Base-by-base conservation (phyloP, 306 rosid species). In the Vicia villosa region DNA sequence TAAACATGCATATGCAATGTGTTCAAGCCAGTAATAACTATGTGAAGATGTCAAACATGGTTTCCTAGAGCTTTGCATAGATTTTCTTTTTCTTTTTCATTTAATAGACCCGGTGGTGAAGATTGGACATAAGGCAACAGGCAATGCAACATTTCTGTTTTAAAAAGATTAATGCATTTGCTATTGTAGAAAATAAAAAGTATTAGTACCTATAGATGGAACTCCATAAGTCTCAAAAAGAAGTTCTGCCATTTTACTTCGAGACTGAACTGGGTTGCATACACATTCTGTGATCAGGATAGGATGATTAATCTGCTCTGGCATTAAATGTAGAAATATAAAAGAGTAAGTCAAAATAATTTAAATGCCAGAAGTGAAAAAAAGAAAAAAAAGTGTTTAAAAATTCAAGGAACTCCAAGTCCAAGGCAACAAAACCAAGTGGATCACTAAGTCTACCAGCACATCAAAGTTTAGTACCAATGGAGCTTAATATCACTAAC, bases 141-240 rank as follows among this genome's bases (percentile, higher is more conserved):
- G 62, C 15, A 52, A 65, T 58, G 67, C 52, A 55, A 47, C 40
- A 20, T 26, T 49, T 68, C 46, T 50, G 8, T 21, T 47, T 21
- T 56, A 62, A 66, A 62, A 20, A 16, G 20, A 66, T 32, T 38
- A 57, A 16, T 10, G 28, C 9, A 77, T 68, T 34, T 46, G 64
- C 30, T 24, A 45, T 40, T 41, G 15, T 66, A 60, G 61, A 41
- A 63, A 72, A 70, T 40, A 66, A 34, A 15, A 24, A 50, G 68
- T 11, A 62, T 17, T 41, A 60, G 16, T 87, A 95, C 96, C 96
- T 85, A 91, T 63, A 12, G 92, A 91, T 66, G 96, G 99, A 82
- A 89, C 95, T 73, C 99, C 99, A 69, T 91, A 94, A 30, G 99
- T 91, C 84, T 95, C 97, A 80, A 95, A 95, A 59, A 91, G 88